Evolutionary conservation across 345 rosid genomes (phyloP), one percentile per base, ranked within the genome.

Genomic region (Euphorbia peplus): DNA sequence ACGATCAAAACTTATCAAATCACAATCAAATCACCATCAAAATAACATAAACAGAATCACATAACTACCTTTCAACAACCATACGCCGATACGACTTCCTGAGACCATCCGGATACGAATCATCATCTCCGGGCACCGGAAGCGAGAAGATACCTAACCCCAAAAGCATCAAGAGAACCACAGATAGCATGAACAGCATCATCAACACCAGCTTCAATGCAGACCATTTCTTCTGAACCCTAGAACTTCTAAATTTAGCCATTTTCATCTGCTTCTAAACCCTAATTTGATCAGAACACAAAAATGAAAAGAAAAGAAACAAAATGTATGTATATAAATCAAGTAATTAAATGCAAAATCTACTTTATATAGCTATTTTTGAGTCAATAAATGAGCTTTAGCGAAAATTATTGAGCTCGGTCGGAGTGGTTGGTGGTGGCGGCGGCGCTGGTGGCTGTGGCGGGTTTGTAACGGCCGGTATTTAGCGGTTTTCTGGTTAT

Each of bases 131-230:
- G 62, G 73, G 74, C 12, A 87, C 71, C 10, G 91, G 89, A 28
- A 88, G 87, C 63, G 89, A 88, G 76, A 89, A 83, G 63, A 88
- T 80, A 32, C 95, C 95, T 64, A 89, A 75, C 50, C 80, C 95
- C 80, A 87, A 78, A 67, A 89, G 88, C 83, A 91, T 73, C 54
- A 91, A 82, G 2, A 91, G 80, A 76, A 83, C 88, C 62, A 88
- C 63, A 28, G 95, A 81, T 60, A 91, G 73, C 89, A 83, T 73
- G 44, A 91, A 83, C 4, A 88, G 74, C 89, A 86, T 85, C 46
- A 81, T 76, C 63, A 85, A 72, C 42, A 79, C 90, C 58, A 84
- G 71, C 76, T 68, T 87, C 63, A 76, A 19, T 47, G 85, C 76
- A 75, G 91, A 83, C 89, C 85, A 80, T 83, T 80, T 88, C 85